Evolutionary conservation across 257 asterid species (phyloP).

Genomic region (Gentiana macrophylla): DNA sequence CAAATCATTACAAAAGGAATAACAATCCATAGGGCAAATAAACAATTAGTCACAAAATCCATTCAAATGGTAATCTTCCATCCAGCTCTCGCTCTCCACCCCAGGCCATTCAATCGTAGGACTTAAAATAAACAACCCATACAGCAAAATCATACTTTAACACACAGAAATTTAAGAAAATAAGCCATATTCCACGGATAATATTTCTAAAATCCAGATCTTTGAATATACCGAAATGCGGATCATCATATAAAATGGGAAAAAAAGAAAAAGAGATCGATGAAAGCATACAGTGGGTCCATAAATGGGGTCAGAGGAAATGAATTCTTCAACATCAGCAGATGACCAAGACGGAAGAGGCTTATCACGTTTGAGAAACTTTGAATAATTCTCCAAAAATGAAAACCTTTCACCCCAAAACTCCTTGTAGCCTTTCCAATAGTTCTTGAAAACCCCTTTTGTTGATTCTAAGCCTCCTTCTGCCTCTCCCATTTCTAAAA

Average conservation of each 20-base stretch:
- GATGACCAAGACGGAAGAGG: constrained; percentile 78
- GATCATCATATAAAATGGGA: neutral
- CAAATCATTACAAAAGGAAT: no score
- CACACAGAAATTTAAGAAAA: neutral
- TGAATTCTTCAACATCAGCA: constrained; percentile 68
- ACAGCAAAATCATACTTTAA: neutral
- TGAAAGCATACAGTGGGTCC: constrained; percentile 60
- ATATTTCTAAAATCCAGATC: neutral
- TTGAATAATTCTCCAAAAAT: constrained; percentile 49
- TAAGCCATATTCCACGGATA: neutral
- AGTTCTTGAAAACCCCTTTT: constrained; percentile 25
- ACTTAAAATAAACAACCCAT: no score
- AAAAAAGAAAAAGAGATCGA: neutral
- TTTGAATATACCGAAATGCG: neutral
- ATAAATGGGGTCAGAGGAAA: constrained; percentile 61
- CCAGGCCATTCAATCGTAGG: no score
- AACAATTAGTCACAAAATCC: no score
- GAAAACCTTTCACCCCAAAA: constrained; percentile 73
- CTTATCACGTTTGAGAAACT: constrained; percentile 53
- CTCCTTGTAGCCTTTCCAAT: constrained; percentile 61
- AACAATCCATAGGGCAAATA: no score
- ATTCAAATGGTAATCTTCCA: no score
- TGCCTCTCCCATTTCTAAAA: constrained; percentile 9
- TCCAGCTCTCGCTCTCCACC: no score
- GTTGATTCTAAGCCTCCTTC: constrained; percentile 10